phyloP scores from a whole-genome alignment of 2,329 filamentous ascomycete genomes.

The Fonsecaea erecta region DNA sequence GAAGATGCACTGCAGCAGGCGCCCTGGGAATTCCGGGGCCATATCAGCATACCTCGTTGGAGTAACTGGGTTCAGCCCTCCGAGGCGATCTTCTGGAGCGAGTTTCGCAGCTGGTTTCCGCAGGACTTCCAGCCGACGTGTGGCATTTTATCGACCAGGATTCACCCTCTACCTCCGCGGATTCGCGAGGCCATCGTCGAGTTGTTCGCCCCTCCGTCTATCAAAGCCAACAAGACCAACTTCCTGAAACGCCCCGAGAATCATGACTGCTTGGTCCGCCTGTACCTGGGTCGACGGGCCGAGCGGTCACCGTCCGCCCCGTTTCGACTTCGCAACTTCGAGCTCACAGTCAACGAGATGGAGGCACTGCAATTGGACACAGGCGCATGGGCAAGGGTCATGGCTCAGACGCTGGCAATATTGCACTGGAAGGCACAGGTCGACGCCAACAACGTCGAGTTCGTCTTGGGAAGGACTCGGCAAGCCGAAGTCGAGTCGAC shows the following conservation, averaged over 20 bases:
- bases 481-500: no score
- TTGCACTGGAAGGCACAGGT: slow-evolving; percentile 56
- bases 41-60: slow-evolving; percentile 2
- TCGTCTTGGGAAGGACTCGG: slow-evolving; percentile 51
- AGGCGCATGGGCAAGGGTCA: slow-evolving; percentile 47
- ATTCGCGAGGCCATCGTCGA: slow-evolving; percentile 2
- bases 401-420: slow-evolving; percentile 58
- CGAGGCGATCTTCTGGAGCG: not conserved
- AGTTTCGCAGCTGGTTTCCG: not conserved
- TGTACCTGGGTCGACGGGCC: slow-evolving; percentile 52
- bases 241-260: slow-evolving; percentile 31
- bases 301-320: not conserved
- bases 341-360: slow-evolving; percentile 50
- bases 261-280: slow-evolving; percentile 56
- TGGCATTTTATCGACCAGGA: not conserved
- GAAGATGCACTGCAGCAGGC: not conserved
- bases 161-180: not conserved
- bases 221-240: not conserved
- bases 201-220: not conserved
- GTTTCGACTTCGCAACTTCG: slow-evolving; percentile 24
- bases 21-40: not conserved
- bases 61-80: not conserved
- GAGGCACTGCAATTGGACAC: slow-evolving; percentile 47
- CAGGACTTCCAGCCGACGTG: not conserved
- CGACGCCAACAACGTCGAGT: slow-evolving; percentile 62